Conservation (phyloP, 371 early-diverging fungal species). For the Funneliformis caledonium region DNA sequence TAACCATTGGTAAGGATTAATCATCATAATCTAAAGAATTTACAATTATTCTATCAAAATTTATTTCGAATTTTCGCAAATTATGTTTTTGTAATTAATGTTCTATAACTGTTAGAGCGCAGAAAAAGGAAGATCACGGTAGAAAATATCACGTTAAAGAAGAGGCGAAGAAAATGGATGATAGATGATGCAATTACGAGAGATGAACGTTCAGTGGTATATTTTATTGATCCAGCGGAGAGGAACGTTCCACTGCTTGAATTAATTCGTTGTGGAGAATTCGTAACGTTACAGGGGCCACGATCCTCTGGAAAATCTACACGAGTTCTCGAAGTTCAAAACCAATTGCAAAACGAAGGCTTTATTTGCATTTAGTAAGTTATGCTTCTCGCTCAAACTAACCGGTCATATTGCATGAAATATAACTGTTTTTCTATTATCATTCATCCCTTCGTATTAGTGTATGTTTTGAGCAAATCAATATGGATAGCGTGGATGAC, state of each 20-base stretch:
- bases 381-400: not conserved
- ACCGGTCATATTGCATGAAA: not conserved
- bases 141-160: too few species aligned
- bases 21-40: too few species aligned
- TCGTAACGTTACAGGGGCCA: constrained; percentile 1
- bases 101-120: too few species aligned
- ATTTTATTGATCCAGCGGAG: constrained; percentile 20
- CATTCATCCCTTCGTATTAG: not conserved
- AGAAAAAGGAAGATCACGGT: too few species aligned
- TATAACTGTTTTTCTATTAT: not conserved
- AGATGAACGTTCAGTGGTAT: not conserved
- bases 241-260: constrained; percentile 17
- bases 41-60: too few species aligned
- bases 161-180: constrained; percentile 11
- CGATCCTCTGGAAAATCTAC: constrained; percentile 39
- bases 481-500: not conserved
- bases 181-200: constrained; percentile 23
- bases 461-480: constrained; percentile 14
- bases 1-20: too few species aligned
- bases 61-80: too few species aligned
- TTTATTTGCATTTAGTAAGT: constrained; percentile 31
- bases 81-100: too few species aligned
- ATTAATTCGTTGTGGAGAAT: not conserved
- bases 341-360: not conserved
- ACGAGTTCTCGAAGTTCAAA: constrained; percentile 9